phyloP scores from a whole-genome alignment of 495 filamentous ascomycete species.

The Tuber brumale region DNA sequence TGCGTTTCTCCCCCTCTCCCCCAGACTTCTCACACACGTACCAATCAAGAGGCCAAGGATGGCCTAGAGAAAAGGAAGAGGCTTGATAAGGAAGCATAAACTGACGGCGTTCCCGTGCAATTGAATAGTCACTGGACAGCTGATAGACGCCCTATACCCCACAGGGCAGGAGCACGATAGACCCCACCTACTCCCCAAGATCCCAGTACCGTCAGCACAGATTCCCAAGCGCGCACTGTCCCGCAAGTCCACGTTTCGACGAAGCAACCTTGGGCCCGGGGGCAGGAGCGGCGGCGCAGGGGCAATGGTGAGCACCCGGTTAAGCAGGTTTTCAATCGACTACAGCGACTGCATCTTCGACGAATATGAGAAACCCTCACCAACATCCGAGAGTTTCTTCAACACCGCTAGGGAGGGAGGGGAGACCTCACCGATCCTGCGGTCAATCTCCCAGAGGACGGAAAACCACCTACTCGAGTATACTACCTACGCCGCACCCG shows the following conservation, averaged over 20 bases:
- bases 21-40: not conserved
- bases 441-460: conserved; percentile 16
- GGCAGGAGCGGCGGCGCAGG: not conserved
- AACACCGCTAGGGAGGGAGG: not conserved
- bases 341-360: conserved; percentile 24
- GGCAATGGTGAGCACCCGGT: not conserved
- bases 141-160: conserved; percentile 44
- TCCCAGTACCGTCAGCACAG: conserved; percentile 10
- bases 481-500: conserved; percentile 11
- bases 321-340: conserved; percentile 11
- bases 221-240: conserved; percentile 11
- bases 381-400: conserved; percentile 11
- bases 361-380: conserved; percentile 13
- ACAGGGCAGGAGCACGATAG: conserved; percentile 6
- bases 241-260: conserved; percentile 12
- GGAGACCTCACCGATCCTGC: conserved; percentile 9
- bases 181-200: conserved; percentile 11
- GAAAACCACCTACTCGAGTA: conserved; percentile 5
- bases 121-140: conserved; percentile 36
- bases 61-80: not conserved
- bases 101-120: conserved; percentile 8
- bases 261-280: conserved; percentile 8
- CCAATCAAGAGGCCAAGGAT: not conserved
- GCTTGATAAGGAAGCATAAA: not conserved
- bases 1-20: not conserved